Evolutionary conservation across 1,284 basidiomycete species (phyloP), one percentile per base, ranked within the genome.

Genomic region (Cryptococcus amylolentus): DNA sequence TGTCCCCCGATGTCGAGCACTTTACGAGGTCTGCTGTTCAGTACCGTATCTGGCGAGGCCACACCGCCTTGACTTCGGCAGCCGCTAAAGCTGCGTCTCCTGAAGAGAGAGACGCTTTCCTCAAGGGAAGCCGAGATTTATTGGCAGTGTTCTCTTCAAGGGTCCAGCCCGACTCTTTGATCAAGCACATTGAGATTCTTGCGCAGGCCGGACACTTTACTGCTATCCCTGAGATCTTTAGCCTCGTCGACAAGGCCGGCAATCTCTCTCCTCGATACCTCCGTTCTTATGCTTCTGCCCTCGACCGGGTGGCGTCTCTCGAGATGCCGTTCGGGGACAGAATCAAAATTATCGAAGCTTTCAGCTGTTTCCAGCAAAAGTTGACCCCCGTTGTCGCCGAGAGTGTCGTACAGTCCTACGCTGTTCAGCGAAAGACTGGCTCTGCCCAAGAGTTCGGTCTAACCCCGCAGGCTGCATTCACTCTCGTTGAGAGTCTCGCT

Each of bases 401-500:
- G 13, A 28, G 53, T 28, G 51, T 67, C 9, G 48, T 69, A 8
- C 55, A 57, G 49, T 61, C 67, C 47, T 68, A 67, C 35, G 9
- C 41, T 18, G n/a, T 20, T 13, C 38, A 41, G 37, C 45, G 49
- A n/a, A 28, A 13, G 6, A 53, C 20, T 10, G 49, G 20, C 18
- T n/a, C 52, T 7, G 38, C 44, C 1, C 45, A 52, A 26, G 48
- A 61, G n/a, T 28, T 54, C 9, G 48, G 51, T n/a, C 13, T 57
- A 12, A 35, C 42, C 12, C 16, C 16, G 20, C 40, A 54, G 9
- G 12, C 51, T 13, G 49, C 40, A 35, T 55, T 47, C 26, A 50
- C 31, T 7, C 49, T 61, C 9, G 10, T 61, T 13, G 59, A 55
- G 23, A 90, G 88, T 3, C 96, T 89, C 75, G 87, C 94, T 27